These are phyloP conservation scores for Aphanomyces euteiches DNA, from an alignment of 352 stramenopile genomes.

Conservation along the genomic window DNA sequence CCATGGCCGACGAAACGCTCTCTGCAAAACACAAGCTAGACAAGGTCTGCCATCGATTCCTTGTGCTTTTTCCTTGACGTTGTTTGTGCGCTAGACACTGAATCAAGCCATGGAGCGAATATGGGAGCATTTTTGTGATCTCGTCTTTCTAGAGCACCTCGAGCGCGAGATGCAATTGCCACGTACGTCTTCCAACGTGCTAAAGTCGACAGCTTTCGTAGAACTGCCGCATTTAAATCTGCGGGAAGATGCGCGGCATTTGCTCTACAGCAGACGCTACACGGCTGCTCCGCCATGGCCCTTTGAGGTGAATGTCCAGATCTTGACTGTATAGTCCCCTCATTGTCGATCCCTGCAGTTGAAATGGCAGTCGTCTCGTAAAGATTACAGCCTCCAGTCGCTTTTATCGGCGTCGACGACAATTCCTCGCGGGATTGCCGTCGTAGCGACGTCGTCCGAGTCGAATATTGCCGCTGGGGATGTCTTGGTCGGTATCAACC, in stretches of 20 bases:
- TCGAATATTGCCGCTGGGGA: not conserved
- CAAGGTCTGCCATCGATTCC: no score
- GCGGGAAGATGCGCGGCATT: not conserved
- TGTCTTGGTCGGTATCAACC: conserved; percentile 19
- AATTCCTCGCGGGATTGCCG: not conserved
- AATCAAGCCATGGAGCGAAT: not conserved
- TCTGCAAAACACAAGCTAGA: no score
- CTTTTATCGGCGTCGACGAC: not conserved
- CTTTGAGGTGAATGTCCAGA: not conserved
- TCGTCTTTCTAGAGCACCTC: not conserved
- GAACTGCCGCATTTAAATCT: conserved; percentile 9
- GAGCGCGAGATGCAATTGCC: conserved; percentile 10
- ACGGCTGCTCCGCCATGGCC: not conserved
- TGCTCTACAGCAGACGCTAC: not conserved
- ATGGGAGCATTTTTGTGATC: conserved; percentile 5
- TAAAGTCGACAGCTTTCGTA: not conserved
- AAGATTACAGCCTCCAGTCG: no score
- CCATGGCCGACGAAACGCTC: no score
- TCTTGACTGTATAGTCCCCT: not conserved
- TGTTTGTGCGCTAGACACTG: not conserved
- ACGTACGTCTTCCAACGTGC: not conserved
- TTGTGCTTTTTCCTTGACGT: no score
- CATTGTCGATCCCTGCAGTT: no score
- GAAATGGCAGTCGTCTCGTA: no score
- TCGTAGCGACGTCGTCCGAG: not conserved